Evolutionary conservation across 116 monocot species (phyloP).

Genomic region (Trichopus zeylanicus): DNA sequence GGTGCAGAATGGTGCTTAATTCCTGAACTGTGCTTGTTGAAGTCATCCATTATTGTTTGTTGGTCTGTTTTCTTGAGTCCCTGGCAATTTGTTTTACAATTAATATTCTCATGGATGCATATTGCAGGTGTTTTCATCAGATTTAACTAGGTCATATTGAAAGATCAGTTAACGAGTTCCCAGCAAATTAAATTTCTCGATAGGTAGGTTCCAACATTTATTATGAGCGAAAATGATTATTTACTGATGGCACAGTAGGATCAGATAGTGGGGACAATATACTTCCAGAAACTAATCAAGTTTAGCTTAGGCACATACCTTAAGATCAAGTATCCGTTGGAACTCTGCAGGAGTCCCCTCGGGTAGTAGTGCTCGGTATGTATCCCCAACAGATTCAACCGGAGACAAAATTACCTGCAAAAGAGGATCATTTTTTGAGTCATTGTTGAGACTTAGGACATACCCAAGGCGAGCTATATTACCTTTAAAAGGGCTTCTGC

Average conservation of each 20-base stretch:
- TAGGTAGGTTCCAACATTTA: background rate
- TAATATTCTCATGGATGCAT: too few species aligned
- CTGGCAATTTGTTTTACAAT: constrained; percentile 22
- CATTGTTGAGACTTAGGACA: background rate
- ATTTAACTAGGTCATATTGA: background rate
- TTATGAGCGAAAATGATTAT: background rate
- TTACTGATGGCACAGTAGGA: background rate
- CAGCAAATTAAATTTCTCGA: background rate
- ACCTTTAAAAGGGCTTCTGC: constrained; percentile 98
- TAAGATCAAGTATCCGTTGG: constrained; percentile 89
- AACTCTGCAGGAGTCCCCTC: constrained; percentile 86
- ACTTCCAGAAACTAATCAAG: too few species aligned
- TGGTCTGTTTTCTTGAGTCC: constrained; percentile 91
- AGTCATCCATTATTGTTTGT: constrained; percentile 80
- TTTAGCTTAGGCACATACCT: constrained; percentile 31
- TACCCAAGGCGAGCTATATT: background rate
- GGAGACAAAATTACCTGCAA: constrained; percentile 96
- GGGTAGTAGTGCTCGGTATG: constrained; percentile 87
- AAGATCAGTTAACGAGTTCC: background rate
- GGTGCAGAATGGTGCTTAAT: constrained; percentile 53
- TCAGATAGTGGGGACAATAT: too few species aligned
- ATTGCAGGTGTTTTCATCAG: too few species aligned
- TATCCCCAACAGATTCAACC: constrained; percentile 86
- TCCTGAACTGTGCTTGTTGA: constrained; percentile 61
- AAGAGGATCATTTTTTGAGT: background rate